Conservation (phyloP, 495 filamentous ascomycete genomes). For the Hypoxylon crocopeplum region DNA sequence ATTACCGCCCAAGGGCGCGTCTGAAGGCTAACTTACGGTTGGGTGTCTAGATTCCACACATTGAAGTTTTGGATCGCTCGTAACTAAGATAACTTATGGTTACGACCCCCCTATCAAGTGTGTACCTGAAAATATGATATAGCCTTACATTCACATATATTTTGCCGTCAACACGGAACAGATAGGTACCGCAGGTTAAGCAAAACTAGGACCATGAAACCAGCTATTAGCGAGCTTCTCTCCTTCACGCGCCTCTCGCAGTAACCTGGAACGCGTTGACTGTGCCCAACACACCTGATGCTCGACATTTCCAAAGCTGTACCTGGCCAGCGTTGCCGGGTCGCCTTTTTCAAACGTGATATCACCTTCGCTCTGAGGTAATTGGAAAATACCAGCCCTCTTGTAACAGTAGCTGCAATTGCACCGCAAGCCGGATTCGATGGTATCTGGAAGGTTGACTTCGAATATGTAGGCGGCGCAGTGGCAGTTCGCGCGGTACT, state of each 20-base stretch:
- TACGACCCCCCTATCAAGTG: not conserved
- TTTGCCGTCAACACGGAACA: constrained; percentile 13
- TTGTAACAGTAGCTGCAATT: constrained; percentile 38
- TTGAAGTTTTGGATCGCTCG: constrained; percentile 40
- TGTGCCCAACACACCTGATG: constrained; percentile 21
- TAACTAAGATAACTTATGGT: constrained; percentile 19
- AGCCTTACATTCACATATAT: constrained; percentile 30
- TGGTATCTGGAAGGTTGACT: constrained; percentile 12
- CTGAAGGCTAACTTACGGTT: constrained; percentile 9
- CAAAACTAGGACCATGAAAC: constrained; percentile 27
- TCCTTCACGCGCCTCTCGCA: not conserved
- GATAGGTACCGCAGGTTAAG: constrained; percentile 24
- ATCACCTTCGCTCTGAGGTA: constrained; percentile 10
- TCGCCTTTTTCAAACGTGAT: constrained; percentile 35
- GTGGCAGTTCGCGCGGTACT: constrained; percentile 43
- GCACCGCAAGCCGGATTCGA: constrained; percentile 18
- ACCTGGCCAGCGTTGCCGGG: constrained; percentile 16
- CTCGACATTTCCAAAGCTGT: constrained; percentile 24
- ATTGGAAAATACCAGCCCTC: constrained; percentile 26
- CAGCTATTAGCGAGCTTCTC: not conserved
- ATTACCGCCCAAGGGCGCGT: too few species aligned
- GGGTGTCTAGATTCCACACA: constrained; percentile 28
- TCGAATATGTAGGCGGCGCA: constrained; percentile 42
- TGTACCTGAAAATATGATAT: not conserved
- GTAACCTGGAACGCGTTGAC: not conserved